Percentiles rank a stretch among this genome's conserved stretches.
phyloP scores from a whole-genome alignment of 225 moss, liverwort and hornwort genomes.

The Marchantia polymorpha region DNA sequence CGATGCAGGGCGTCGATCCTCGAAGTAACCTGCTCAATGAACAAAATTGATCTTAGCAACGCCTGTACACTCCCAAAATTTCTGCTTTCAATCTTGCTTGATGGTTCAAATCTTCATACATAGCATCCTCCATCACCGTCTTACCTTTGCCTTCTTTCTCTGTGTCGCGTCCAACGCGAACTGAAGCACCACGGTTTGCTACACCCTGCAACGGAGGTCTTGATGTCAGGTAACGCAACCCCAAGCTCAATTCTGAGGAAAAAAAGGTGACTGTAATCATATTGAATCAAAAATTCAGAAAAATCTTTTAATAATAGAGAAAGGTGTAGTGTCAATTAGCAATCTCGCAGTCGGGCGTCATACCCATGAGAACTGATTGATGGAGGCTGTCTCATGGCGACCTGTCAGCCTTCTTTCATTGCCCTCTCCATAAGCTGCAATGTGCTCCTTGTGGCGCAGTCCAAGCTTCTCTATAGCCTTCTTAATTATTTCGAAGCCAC shows the following conservation, averaged over 20 bases:
- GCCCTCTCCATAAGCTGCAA: slow-evolving; percentile 82
- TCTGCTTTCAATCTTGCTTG: neutral
- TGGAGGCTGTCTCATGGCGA: slow-evolving; percentile 81
- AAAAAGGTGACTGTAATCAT: neutral
- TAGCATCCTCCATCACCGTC: neutral
- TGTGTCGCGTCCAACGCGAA: slow-evolving; percentile 87
- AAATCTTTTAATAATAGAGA: neutral
- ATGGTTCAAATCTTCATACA: neutral
- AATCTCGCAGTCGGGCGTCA: neutral
- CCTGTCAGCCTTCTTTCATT: slow-evolving; percentile 83
- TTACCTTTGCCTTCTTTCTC: slow-evolving; percentile 74
- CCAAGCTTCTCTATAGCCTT: slow-evolving; percentile 77
- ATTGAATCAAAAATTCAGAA: neutral
- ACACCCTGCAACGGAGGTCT: slow-evolving; percentile 49
- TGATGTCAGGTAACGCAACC: neutral
- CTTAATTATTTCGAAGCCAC: slow-evolving; percentile 66
- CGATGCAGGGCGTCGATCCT: slow-evolving; percentile 83
- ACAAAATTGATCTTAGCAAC: neutral
- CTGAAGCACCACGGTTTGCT: slow-evolving; percentile 76
- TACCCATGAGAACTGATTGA: slow-evolving; percentile 71
- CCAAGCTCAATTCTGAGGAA: neutral
- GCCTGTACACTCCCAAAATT: neutral
- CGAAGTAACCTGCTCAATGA: slow-evolving; percentile 58
- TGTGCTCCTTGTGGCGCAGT: slow-evolving; percentile 82
- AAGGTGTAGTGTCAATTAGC: too few species aligned